phyloP scores from a whole-genome alignment of 1,284 basidiomycete genomes.

The Papiliotrema flavescens region DNA sequence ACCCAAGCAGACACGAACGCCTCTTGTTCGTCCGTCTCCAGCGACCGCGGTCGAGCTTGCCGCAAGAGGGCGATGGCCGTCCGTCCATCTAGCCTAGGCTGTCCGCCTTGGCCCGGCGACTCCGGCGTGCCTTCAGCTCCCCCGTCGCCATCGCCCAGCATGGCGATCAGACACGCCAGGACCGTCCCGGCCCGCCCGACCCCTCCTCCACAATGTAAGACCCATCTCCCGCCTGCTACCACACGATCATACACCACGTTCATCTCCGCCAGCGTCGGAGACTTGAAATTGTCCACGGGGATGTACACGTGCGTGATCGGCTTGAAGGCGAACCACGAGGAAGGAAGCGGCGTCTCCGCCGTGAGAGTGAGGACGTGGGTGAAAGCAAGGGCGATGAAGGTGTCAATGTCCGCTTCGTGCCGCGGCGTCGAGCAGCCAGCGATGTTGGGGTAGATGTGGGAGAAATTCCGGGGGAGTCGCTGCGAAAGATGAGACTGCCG shows the following conservation, averaged over 20 bases:
- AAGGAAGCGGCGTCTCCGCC: conserved; percentile 56
- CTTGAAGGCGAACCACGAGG: conserved; percentile 54
- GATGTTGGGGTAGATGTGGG: conserved; percentile 60
- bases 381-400: conserved; percentile 55
- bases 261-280: conserved; percentile 61
- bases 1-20: conserved; percentile 58
- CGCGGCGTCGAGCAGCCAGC: conserved; percentile 62
- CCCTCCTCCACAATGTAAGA: conserved; percentile 62
- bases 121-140: too few species aligned
- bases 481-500: conserved; percentile 44
- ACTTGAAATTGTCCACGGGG: conserved; percentile 56
- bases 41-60: conserved; percentile 55
- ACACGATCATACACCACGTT: conserved; percentile 56
- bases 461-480: conserved; percentile 58
- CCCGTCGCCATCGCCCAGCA: conserved; percentile 50
- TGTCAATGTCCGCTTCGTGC: conserved; percentile 54
- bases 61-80: conserved; percentile 56
- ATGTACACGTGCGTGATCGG: conserved; percentile 57
- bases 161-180: conserved; percentile 59
- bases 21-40: conserved; percentile 59
- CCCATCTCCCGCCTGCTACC: conserved; percentile 52
- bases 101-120: too few species aligned
- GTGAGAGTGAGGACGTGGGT: conserved; percentile 60
- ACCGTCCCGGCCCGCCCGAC: conserved; percentile 63
- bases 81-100: conserved; percentile 53